A percentile compares a stretch with the other conserved stretches of the same genome.
Evolutionary conservation across 2,329 filamentous ascomycete genomes (phyloP).

Genomic region (Fusarium chlamydosporum): DNA sequence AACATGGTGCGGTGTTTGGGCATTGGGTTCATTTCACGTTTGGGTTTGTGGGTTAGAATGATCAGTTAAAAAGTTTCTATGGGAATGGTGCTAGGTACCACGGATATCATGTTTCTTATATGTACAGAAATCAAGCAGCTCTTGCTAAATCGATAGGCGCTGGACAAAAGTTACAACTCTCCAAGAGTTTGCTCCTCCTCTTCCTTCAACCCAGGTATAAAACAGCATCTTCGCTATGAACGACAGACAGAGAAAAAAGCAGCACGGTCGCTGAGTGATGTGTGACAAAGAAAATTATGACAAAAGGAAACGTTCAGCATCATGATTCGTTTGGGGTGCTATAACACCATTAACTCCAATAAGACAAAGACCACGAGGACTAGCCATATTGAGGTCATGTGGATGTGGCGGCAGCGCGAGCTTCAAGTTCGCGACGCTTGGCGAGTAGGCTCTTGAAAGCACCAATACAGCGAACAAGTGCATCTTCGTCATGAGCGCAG

Average conservation of each 20-base stretch:
- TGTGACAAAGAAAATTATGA: conserved; percentile 23
- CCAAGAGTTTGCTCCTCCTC: conserved; percentile 28
- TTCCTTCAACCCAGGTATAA: conserved; percentile 21
- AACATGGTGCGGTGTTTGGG: conserved; percentile 25
- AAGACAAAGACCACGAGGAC: not conserved
- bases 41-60: conserved; percentile 3
- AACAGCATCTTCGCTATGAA: conserved; percentile 26
- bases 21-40: not conserved
- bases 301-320: conserved; percentile 46
- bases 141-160: conserved; percentile 34
- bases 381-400: conserved; percentile 24
- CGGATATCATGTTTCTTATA: conserved; percentile 43
- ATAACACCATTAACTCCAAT: conserved; percentile 19
- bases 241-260: conserved; percentile 17
- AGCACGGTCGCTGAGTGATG: conserved; percentile 25
- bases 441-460: conserved; percentile 89
- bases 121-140: conserved; percentile 43
- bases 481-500: conserved; percentile 84
- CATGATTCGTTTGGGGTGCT: conserved; percentile 45
- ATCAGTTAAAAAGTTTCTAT: conserved; percentile 16
- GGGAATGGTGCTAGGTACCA: conserved; percentile 22
- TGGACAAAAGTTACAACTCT: conserved; percentile 29
- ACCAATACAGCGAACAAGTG: conserved; percentile 85
- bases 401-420: conserved; percentile 57
- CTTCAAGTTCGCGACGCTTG: conserved; percentile 75